Evolutionary conservation across 495 filamentous ascomycete species (phyloP).

Genomic region (Aspergillus cristatus): DNA sequence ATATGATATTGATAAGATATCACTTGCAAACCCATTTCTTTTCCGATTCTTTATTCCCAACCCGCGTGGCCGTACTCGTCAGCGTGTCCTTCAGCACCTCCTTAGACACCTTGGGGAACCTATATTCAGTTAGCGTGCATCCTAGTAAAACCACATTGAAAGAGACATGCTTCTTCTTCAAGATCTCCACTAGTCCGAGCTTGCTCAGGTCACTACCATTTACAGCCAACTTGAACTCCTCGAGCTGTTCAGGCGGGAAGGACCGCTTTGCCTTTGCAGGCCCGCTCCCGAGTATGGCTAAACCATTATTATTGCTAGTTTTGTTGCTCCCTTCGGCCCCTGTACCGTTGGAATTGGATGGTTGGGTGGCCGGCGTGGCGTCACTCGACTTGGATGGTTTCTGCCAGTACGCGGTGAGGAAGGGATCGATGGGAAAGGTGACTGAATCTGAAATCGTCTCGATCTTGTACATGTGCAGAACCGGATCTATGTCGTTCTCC

Average conservation of each 20-base stretch:
- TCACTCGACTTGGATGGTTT: slow-evolving; percentile 13
- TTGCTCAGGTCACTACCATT: slow-evolving; percentile 67
- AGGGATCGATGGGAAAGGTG: slow-evolving; percentile 67
- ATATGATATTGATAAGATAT: neutral
- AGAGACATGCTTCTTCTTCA: slow-evolving; percentile 50
- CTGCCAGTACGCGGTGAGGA: slow-evolving; percentile 74
- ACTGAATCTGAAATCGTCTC: slow-evolving; percentile 56
- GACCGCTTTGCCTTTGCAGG: slow-evolving; percentile 25
- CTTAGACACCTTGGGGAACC: slow-evolving; percentile 64
- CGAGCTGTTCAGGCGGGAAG: slow-evolving; percentile 51
- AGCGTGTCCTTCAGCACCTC: slow-evolving; percentile 65
- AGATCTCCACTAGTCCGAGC: slow-evolving; percentile 60
- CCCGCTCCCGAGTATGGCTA: slow-evolving; percentile 7
- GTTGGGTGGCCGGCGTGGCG: too few relatives aligned
- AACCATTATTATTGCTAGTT: neutral
- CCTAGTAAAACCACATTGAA: neutral
- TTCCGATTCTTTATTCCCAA: slow-evolving; percentile 51
- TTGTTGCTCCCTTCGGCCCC: too few relatives aligned
- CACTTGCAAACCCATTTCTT: slow-evolving; percentile 51
- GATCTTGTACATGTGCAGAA: slow-evolving; percentile 51
- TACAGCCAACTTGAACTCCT: slow-evolving; percentile 63
- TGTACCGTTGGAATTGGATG: too few relatives aligned
- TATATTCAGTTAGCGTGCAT: slow-evolving; percentile 13
- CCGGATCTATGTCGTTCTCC: slow-evolving; percentile 37
- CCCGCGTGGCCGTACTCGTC: slow-evolving; percentile 55